These are phyloP conservation scores for Suillus weaverae DNA, from an alignment of 768 basidiomycete genomes.

Conservation along the genomic window DNA sequence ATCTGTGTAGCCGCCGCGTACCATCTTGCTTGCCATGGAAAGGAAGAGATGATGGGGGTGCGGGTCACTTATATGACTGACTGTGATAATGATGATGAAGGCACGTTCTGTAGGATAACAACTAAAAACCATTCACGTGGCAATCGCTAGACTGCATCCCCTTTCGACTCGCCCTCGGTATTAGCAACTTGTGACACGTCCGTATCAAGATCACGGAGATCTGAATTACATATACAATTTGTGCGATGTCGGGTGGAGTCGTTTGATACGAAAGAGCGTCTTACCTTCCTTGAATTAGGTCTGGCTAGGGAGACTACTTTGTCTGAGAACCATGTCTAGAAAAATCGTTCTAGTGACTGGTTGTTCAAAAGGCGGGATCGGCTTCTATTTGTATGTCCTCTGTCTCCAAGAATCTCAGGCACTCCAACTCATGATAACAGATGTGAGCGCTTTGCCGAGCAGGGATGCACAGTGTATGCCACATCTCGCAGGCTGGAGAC, in stretches of 20 bases:
- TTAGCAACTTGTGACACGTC: neutral
- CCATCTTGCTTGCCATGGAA: too few species aligned
- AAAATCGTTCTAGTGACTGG: conserved; percentile 70
- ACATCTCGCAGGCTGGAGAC: conserved; percentile 63
- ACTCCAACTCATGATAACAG: conserved; percentile 32
- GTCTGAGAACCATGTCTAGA: neutral
- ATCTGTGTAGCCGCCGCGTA: neutral
- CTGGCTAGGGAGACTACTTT: neutral
- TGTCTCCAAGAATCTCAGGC: neutral
- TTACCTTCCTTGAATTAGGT: neutral
- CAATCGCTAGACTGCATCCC: neutral
- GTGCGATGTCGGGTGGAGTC: neutral
- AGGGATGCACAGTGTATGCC: conserved; percentile 75
- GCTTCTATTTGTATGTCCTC: conserved; percentile 53
- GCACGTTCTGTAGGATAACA: neutral
- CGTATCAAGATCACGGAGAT: neutral
- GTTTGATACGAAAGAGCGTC: neutral
- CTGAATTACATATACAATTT: neutral
- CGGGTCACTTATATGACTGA: neutral
- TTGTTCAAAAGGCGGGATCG: conserved; percentile 72
- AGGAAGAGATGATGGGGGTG: neutral
- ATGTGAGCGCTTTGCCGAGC: conserved; percentile 63
- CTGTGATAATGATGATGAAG: neutral
- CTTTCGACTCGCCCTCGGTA: conserved; percentile 15
- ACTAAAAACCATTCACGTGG: neutral